Evolutionary conservation across 305 asterid genomes (phyloP), one percentile per base, ranked within the genome.

Genomic region (Galium porrigens): DNA sequence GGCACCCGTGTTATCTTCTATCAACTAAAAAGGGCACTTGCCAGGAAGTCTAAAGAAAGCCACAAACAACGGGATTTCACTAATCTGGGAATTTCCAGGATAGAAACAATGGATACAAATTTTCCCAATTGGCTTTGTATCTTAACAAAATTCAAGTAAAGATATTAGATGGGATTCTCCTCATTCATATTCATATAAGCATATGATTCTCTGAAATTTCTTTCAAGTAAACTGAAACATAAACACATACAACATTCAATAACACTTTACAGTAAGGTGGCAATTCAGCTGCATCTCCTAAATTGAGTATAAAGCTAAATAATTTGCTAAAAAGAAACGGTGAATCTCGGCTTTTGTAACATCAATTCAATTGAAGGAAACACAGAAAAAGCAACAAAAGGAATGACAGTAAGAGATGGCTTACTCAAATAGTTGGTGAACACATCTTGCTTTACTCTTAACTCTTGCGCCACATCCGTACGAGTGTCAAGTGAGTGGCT

Each of bases 81-180:
- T 1, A 52, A 15, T 15, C 14, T 0, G 7, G 14, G 20, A 22
- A 22, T 11, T 29, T 39, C 1, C 14, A 39, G 48, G n/a, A 20
- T 7, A 0, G 42, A 44, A 44, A 15, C 32, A 20, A 42, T 18
- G 18, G 30, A 30, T 44, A 4, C 5, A 4, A 14, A 56, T n/a
- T 29, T 20, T 15, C 49, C 48, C 30, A 59, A 8, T 18, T 33
- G 14, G 63, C 27, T 33, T 33, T 57, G 4, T 5, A 58, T 3
- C 20, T n/a, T n/a, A 33, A 55, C 6, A 58, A 58, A 32, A 44
- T 58, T 58, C 44, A 58, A 58, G 27, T 3, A 58, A 58, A 32
- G 8, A 2, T 2, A 58, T 30, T 58, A 14, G 49, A 12, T 42
- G 52, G 52, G 63, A 7, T 22, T 58, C 10, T 10, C 48, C 20